A percentile compares a stretch with the other conserved stretches of the same genome.
Evolutionary conservation across 108 stramenopile genomes (phyloP).

Genomic region (Fistulifera solaris): DNA sequence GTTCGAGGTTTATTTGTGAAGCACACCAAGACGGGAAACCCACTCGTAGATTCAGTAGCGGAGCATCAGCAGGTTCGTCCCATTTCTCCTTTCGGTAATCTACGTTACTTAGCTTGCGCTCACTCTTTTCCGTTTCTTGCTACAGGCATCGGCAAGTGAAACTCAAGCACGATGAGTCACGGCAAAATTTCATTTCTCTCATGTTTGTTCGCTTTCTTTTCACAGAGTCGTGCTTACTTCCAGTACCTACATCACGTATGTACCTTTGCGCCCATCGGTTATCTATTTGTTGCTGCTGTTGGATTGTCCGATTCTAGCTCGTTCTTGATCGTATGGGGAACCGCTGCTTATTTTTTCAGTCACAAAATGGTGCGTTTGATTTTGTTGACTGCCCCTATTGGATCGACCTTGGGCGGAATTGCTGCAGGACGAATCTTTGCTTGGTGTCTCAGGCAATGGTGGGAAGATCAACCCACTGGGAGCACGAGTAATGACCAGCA

Average conservation of each 20-base stretch:
- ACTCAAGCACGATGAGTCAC: too few relatives aligned
- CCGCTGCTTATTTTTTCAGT: conserved; percentile 90
- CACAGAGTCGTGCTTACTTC: conserved; percentile 73
- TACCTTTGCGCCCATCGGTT: conserved; percentile 89
- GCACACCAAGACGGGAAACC: conserved; percentile 91
- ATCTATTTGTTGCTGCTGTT: conserved; percentile 53
- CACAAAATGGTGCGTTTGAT: conserved; percentile 97
- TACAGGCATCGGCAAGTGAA: too few relatives aligned
- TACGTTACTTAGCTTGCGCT: too few relatives aligned
- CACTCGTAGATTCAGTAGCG: conserved; percentile 85
- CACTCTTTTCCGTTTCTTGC: too few relatives aligned
- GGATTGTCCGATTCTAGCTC: conserved; percentile 70
- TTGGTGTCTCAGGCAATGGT: conserved; percentile 58
- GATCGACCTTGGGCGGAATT: conserved; percentile 80
- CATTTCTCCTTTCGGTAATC: too few relatives aligned
- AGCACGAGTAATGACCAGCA: not conserved
- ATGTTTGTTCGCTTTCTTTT: too few relatives aligned
- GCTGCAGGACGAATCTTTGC: conserved; percentile 71
- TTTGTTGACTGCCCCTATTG: conserved; percentile 89
- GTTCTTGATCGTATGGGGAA: conserved; percentile 89
- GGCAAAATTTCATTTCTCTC: too few relatives aligned
- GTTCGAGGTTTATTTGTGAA: conserved; percentile 84
- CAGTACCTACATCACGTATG: conserved; percentile 95
- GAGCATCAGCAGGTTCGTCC: conserved; percentile 78
- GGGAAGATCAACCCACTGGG: conserved; percentile 20